Base-by-base conservation (phyloP, 345 rosid genomes). In the Hibiscus syriacus region DNA sequence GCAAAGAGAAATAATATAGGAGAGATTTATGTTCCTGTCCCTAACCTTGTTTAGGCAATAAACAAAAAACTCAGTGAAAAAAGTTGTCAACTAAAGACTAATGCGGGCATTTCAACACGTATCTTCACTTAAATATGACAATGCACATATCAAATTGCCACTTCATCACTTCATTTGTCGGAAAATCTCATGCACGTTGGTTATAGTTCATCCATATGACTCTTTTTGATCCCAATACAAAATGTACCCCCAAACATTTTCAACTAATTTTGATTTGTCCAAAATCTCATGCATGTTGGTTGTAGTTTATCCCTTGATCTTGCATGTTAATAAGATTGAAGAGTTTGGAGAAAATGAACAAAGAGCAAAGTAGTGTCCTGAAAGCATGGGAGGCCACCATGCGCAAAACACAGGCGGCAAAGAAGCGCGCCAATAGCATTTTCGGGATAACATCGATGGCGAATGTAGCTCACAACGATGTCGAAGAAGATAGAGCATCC, bases 311-410 rank as follows among this genome's bases (percentile, higher is more conserved):
- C n/a, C n/a, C n/a, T n/a, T n/a, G n/a, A n/a, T n/a, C n/a, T n/a
- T n/a, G n/a, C 16, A 68, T 74, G 78, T 45, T 48, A 41, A 29
- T 50, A 2, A 20, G 7, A 29, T 38, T 2, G 50, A 54, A 20
- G 23, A 52, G 41, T 39, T 57, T 23, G 50, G 8, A 67, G 55
- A 83, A 4, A 46, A 85, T 86, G 92, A 86, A 83, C 82, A 86
- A 83, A 76, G 96, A 89, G 48, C 85, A 80, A n/a, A 80, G 90
- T 68, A 80, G 86, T 36, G 86, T 87, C 56, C 77, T 83, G 6
- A 85, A 80, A 79, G 98, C 98, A 55, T 92, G 97, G 97, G 97
- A 92, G 81, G 97, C 90, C 49, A 92, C 96, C 11, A 17, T 88
- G 45, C 87, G 96, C 52, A 90, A 87, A 80, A 88, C 98, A 5